Evolutionary conservation across 208 protist species (phyloP).

Genomic region (Crithidia thermophila): DNA sequence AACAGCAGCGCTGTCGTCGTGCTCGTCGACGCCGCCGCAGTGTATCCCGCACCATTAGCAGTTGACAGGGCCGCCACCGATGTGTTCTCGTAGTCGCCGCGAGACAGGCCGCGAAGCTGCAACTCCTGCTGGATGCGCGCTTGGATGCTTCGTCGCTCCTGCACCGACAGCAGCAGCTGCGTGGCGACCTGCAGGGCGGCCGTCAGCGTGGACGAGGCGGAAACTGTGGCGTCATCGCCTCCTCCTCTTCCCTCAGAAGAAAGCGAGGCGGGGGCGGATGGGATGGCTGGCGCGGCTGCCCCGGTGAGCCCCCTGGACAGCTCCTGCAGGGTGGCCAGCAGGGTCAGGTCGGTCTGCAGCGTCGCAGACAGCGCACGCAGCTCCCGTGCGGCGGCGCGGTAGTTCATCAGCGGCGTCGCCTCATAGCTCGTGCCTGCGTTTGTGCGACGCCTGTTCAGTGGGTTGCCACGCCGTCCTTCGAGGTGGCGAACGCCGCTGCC

Average conservation of each 20-base stretch:
- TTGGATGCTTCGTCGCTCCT: conserved; percentile 25
- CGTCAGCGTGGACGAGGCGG: too few relatives aligned
- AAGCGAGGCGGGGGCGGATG: too few relatives aligned
- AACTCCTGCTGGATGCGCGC: conserved; percentile 16
- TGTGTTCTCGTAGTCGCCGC: background rate
- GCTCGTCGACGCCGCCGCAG: too few relatives aligned
- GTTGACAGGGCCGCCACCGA: conserved; percentile 2
- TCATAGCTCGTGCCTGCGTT: too few relatives aligned
- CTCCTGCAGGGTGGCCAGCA: conserved; percentile 48
- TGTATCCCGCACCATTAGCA: too few relatives aligned
- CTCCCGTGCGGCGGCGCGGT: conserved; percentile 19
- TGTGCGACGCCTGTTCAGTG: too few relatives aligned
- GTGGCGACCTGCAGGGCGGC: conserved; percentile 9
- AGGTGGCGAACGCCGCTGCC: too few relatives aligned
- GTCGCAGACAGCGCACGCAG: conserved; percentile 19
- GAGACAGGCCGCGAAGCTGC: conserved; percentile 7
- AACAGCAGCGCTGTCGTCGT: conserved; percentile 29
- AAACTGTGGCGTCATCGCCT: too few relatives aligned
- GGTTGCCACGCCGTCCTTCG: too few relatives aligned
- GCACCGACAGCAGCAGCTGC: conserved; percentile 18
- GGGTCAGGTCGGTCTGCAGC: conserved; percentile 27
- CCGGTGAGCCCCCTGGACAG: conserved; percentile 17
- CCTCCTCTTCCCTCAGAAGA: too few relatives aligned
- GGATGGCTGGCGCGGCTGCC: too few relatives aligned
- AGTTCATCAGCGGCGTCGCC: conserved; percentile 15